Base-by-base conservation (phyloP, 495 filamentous ascomycete species). In the Neurospora africana region DNA sequence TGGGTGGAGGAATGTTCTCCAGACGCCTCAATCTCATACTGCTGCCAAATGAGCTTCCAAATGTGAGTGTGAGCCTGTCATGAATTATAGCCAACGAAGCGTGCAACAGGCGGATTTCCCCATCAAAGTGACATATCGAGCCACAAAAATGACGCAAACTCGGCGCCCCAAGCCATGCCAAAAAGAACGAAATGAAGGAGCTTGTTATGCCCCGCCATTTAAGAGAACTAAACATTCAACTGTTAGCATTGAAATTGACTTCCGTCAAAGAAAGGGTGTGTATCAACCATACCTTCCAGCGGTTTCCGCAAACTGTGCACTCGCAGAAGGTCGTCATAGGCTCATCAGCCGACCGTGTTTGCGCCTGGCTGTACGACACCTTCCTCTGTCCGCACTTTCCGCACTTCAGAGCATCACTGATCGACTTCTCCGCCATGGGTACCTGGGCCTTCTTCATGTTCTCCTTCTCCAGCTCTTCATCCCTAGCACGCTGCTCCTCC, bases 391-490 rank as follows among this genome's bases (percentile, higher is more conserved):
- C 89, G 80, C 95, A 98, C 83, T 92, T 92, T 72, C 93, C 88
- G 82, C 95, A 99, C 82, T 91, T 90, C 74, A 98, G 85, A 47
- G 87, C 90, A 72, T 91, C 92, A 77, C 90, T 94, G 81, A 97
- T 93, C 78, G 89, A 92, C 82, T 91, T 93, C 79, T 97, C 92
- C 3, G 87, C 91, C 82, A 93, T 91, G 69, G 94, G 92, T 30
- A 96, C 93, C 87, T 97, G 92, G 0, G 95, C 91, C 80, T 95
- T 91, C 84, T 93, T 92, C 91, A 98, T 93, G 81, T 98, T 98
- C 83, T 97, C 91, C 82, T 93, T 88, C 78, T 91, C 83, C 43
- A 97, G 85, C 76, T 87, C 86, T 74, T 85, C 83, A 73, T 97
- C 92, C 79, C 93, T 89, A 8, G 83, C 89, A 69, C 89, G 92